Evolutionary conservation across 352 stramenopile genomes (phyloP), one percentile per base, ranked within the genome.

Genomic region (Globisporangium radiosum): DNA sequence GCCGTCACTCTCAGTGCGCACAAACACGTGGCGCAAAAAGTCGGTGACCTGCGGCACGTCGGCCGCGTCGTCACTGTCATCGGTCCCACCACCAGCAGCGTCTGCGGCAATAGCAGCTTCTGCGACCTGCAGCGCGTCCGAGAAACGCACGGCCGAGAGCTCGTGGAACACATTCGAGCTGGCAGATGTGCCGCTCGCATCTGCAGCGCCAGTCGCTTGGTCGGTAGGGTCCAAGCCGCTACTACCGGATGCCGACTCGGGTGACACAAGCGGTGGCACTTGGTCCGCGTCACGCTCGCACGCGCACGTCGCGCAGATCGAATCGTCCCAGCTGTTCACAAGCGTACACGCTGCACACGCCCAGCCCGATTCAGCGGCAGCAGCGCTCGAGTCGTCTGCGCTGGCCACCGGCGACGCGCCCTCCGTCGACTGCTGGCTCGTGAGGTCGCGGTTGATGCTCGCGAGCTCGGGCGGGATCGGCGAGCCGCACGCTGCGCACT

Each of bases 401-500:
- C 11, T 36, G 5, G n/a, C 9, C 15, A 36, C 7, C 7, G 43
- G 40, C 5, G 7, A 7, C 6, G 36, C 47, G 13, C 1, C 9
- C 39, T 5, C 10, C 42, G 43, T 53, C 48, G 25, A 48, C 45
- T 11, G 11, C 40, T 65, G 57, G 17, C 42, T 56, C 1, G 49
- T 39, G 38, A 47, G 17, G n/a, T 38, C 56, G 38, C 62, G 57
- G 54, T 38, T 65, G 33, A 67, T 64, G 37, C 69, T 66, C 7
- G 69, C 72, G 36, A 85, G 40, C 49, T 82, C 72, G 1, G 66
- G 65, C 14, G 79, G 79, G 39, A 89, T 87, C 0, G 75, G 68
- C 17, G 77, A 88, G 1, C 79, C 76, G 19, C 79, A 90, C 4
- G 79, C 79, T n/a, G 71, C 79, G 47, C 79, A 90, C 54, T 87